Evolutionary conservation across 495 filamentous ascomycete genomes (phyloP).

Genomic region (Aspergillus kassunensis): DNA sequence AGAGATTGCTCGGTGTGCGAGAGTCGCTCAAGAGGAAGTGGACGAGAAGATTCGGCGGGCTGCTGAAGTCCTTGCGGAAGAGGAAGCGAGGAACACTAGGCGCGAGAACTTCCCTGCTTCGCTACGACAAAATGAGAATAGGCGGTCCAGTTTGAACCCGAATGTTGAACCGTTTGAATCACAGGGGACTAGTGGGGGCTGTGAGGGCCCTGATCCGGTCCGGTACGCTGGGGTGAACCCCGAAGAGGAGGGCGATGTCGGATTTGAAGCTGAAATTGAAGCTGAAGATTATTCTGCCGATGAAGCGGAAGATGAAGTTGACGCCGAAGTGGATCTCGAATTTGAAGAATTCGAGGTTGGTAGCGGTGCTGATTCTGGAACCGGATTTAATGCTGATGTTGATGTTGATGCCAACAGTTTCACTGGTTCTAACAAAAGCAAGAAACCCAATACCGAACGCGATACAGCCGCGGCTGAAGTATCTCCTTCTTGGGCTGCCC

Average conservation of each 20-base stretch:
- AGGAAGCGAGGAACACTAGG: neutral
- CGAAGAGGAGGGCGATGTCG: neutral
- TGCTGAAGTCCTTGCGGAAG: neutral
- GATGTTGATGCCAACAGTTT: neutral
- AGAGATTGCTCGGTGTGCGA: conserved; percentile 15
- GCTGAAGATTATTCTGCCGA: neutral
- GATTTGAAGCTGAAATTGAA: neutral
- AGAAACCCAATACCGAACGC: neutral
- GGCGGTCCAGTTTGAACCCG: neutral
- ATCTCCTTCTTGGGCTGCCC: neutral
- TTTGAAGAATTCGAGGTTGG: neutral
- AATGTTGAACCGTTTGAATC: neutral
- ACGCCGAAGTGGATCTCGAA: neutral
- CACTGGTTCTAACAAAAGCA: neutral
- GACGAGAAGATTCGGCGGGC: neutral
- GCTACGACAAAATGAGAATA: neutral
- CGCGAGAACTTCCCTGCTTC: neutral
- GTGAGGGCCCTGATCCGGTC: neutral
- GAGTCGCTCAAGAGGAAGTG: conserved; percentile 8
- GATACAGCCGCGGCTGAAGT: too few species aligned
- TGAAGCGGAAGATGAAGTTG: neutral
- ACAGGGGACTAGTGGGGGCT: neutral
- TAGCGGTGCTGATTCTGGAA: neutral
- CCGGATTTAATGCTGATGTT: neutral
- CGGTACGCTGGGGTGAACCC: neutral